Evolutionary conservation across 306 rosid genomes (phyloP).

Genomic region (Cicer yamashitae): DNA sequence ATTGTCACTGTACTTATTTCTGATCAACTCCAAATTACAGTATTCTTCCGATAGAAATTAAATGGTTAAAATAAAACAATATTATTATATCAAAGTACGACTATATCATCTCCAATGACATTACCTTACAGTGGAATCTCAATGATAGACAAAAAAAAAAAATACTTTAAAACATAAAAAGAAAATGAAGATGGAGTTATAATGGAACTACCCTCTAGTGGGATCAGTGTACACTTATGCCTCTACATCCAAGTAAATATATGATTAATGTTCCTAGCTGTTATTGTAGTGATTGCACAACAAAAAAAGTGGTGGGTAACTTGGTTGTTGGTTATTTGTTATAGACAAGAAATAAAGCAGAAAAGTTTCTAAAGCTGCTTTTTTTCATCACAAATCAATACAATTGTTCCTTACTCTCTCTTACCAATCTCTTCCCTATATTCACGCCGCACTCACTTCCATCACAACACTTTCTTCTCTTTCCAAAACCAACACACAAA

Average conservation of each 20-base stretch:
- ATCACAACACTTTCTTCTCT: constrained; percentile 40
- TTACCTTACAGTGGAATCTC: too few species aligned
- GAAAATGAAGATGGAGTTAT: too few species aligned
- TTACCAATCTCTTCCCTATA: constrained; percentile 70
- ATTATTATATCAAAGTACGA: too few species aligned
- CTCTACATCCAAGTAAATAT: constrained; percentile 4
- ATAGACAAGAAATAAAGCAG: constrained; percentile 44
- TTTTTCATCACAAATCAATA: constrained; percentile 38
- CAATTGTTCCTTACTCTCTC: constrained; percentile 49
- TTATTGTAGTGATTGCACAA: constrained; percentile 27
- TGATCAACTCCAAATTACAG: too few species aligned
- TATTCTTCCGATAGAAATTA: too few species aligned
- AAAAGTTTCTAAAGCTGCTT: constrained; percentile 62
- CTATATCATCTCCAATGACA: too few species aligned
- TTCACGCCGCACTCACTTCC: constrained; percentile 75
- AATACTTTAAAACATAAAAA: too few species aligned
- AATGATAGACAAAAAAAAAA: too few species aligned
- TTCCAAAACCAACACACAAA: constrained; percentile 45
- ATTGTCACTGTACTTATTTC: too few species aligned
- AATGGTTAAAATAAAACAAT: too few species aligned
- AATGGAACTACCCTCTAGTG: too few species aligned
- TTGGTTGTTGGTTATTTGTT: constrained; percentile 55
- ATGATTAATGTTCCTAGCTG: constrained; percentile 15
- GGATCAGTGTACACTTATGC: not conserved
- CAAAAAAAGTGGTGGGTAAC: constrained; percentile 41